Evolutionary conservation across 768 basidiomycete species (phyloP).

Genomic region (Boletus pseudo-olivaceus): DNA sequence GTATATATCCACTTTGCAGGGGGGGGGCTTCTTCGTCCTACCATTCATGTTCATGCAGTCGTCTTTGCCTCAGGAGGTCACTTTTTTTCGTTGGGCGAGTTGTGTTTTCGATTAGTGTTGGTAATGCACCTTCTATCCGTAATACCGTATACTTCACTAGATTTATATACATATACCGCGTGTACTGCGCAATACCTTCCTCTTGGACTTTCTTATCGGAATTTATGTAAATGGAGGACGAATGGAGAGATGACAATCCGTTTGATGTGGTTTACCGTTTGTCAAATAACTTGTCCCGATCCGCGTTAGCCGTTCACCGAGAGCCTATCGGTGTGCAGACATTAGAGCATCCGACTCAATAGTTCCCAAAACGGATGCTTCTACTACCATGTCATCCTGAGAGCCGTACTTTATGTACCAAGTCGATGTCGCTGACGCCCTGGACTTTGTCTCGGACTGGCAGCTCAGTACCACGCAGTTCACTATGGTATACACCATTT

Average conservation of each 20-base stretch:
- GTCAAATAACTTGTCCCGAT: not conserved
- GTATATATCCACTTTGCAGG: not conserved
- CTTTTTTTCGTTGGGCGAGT: not conserved
- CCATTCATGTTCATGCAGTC: conserved; percentile 7
- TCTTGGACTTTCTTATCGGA: not conserved
- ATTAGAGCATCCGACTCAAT: not conserved
- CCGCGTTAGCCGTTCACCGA: not conserved
- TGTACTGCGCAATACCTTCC: too few relatives aligned
- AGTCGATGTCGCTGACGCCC: not conserved
- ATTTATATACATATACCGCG: not conserved
- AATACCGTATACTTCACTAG: not conserved
- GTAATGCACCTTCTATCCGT: not conserved
- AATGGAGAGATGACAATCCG: not conserved
- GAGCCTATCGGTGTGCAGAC: not conserved
- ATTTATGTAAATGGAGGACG: not conserved
- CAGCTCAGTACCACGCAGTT: not conserved
- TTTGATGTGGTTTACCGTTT: not conserved
- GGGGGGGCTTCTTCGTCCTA: not conserved
- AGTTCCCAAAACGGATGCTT: not conserved
- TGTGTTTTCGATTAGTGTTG: not conserved
- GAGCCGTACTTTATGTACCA: not conserved
- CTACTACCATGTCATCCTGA: not conserved
- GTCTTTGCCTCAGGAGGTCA: not conserved
- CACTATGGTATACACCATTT: conserved; percentile 2
- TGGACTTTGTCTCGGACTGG: not conserved